Conservation (phyloP, 148 eudicot genomes). For the Dysphania ambrosioides region DNA sequence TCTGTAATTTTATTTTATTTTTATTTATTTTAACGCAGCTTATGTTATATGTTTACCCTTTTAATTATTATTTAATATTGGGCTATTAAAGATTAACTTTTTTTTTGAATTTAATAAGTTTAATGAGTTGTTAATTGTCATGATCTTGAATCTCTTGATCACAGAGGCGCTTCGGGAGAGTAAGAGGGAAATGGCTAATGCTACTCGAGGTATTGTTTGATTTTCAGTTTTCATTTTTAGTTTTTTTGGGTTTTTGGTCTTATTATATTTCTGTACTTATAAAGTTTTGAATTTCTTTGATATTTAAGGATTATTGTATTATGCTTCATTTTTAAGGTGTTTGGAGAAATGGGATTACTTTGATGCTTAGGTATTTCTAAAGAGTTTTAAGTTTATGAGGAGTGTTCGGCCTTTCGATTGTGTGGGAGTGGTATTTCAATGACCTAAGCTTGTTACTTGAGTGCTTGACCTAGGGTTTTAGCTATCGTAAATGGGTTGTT, state of each 20-base stretch:
- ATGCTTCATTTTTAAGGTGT: not conserved
- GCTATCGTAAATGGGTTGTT: not conserved
- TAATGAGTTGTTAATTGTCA: not conserved
- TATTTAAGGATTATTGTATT: not conserved
- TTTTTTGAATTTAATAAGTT: conserved; percentile 6
- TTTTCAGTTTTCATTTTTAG: not conserved
- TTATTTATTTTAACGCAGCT: not conserved
- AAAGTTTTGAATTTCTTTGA: not conserved
- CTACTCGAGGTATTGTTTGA: conserved; percentile 71
- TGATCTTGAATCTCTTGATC: conserved; percentile 22
- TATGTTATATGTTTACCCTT: not conserved
- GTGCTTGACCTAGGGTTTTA: not conserved
- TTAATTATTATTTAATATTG: not conserved
- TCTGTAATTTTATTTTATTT: too few species aligned
- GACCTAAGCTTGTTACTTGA: conserved; percentile 8
- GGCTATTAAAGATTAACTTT: not conserved
- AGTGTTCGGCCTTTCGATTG: too few species aligned
- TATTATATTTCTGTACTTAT: not conserved
- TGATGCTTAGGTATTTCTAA: not conserved
- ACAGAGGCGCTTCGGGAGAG: conserved; percentile 89
- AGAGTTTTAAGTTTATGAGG: not conserved
- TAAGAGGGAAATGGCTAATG: conserved; percentile 86
- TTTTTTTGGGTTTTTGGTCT: not conserved
- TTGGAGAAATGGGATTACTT: not conserved
- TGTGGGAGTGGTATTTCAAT: not conserved